These are phyloP conservation scores for Endocalyx cinctus DNA, from an alignment of 2,329 filamentous ascomycete species.

Conservation along the genomic window DNA sequence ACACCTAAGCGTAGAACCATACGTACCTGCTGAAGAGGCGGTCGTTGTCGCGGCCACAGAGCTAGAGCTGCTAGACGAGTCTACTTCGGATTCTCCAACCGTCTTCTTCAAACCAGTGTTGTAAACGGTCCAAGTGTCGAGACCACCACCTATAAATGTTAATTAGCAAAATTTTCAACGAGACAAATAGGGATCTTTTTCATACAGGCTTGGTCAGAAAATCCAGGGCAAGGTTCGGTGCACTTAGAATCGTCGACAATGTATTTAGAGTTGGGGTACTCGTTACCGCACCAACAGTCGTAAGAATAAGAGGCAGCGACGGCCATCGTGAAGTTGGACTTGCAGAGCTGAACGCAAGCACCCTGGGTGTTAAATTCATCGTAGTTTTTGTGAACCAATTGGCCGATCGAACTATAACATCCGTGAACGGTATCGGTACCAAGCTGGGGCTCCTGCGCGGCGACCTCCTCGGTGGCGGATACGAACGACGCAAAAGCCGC, in stretches of 20 bases:
- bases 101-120: constrained; percentile 44
- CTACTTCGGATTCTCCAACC: constrained; percentile 28
- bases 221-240: constrained; percentile 62
- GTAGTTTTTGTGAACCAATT: constrained; percentile 23
- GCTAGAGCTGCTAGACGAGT: constrained; percentile 19
- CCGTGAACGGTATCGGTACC: constrained; percentile 43
- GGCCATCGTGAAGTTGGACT: constrained; percentile 37
- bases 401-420: constrained; percentile 43
- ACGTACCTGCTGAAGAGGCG: too few species aligned
- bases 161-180: constrained; percentile 9
- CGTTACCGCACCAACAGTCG: constrained; percentile 69
- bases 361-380: constrained; percentile 35
- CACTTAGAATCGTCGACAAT: constrained; percentile 58
- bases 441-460: constrained; percentile 31
- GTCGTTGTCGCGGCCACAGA: constrained; percentile 21
- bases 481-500: constrained; percentile 20
- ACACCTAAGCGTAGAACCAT: too few species aligned
- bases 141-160: constrained; percentile 34
- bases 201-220: constrained; percentile 60
- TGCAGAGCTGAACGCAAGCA: constrained; percentile 37
- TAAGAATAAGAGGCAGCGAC: constrained; percentile 60
- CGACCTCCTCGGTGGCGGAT: constrained; percentile 24
- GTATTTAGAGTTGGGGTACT: constrained; percentile 55
- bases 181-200: constrained; percentile 8
- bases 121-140: constrained; percentile 41